A percentile compares a stretch with the other conserved stretches of the same genome.
Evolutionary conservation across 2,329 filamentous ascomycete species (phyloP).

Genomic region (Apiospora aurea): DNA sequence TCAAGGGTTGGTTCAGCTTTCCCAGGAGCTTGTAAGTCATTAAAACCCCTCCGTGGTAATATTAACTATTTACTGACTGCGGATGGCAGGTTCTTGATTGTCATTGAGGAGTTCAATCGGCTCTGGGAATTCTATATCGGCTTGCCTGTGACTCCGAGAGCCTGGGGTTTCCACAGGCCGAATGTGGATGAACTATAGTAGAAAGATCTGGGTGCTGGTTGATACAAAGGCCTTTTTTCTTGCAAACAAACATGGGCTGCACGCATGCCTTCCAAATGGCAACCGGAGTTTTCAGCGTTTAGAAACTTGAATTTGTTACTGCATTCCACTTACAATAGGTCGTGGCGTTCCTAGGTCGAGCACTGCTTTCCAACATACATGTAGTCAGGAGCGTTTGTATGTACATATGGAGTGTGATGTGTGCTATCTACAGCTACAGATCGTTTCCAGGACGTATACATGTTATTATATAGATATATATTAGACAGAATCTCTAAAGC

Average conservation of each 20-base stretch:
- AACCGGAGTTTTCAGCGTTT: conserved; percentile 20
- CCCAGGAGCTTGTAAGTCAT: conserved; percentile 73
- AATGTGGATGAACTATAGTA: conserved; percentile 59
- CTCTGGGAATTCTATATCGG: conserved; percentile 60
- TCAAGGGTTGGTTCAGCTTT: conserved; percentile 73
- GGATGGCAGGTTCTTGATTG: conserved; percentile 40
- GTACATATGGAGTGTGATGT: not conserved
- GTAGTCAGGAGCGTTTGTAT: not conserved
- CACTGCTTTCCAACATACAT: not conserved
- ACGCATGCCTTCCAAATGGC: conserved; percentile 10
- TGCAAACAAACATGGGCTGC: conserved; percentile 3
- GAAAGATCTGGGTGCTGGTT: conserved; percentile 25
- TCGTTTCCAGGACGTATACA: not conserved
- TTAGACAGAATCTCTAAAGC: not conserved
- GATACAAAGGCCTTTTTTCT: not conserved
- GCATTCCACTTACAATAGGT: not conserved
- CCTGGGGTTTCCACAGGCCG: conserved; percentile 55
- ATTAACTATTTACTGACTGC: conserved; percentile 25
- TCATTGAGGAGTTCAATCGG: conserved; percentile 53
- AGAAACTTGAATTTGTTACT: not conserved
- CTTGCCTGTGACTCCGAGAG: conserved; percentile 56
- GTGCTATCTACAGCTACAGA: not conserved
- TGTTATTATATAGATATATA: not conserved
- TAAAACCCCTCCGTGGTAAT: not conserved
- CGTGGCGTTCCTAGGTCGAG: conserved; percentile 5